These are phyloP conservation scores for Elsinoe fawcettii DNA, from an alignment of 2,329 filamentous ascomycete species.

Conservation along the genomic window DNA sequence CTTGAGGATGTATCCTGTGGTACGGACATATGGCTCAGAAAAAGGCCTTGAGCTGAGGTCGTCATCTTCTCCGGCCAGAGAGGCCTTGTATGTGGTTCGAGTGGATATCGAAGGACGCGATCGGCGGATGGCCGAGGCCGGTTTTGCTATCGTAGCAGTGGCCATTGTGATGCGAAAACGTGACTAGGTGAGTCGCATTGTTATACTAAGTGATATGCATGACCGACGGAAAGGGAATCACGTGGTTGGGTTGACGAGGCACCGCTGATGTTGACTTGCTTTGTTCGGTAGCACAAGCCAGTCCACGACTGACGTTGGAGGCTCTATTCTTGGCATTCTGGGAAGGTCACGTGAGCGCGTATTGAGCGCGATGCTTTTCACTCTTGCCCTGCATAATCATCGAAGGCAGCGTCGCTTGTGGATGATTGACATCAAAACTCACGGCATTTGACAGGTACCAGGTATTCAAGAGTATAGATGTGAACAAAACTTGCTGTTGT, in stretches of 20 bases:
- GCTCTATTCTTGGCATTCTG: neutral
- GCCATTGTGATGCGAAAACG: slow-evolving; percentile 24
- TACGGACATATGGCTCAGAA: slow-evolving; percentile 49
- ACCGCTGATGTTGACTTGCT: neutral
- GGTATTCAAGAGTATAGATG: neutral
- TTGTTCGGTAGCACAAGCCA: neutral
- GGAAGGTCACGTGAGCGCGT: slow-evolving; percentile 3
- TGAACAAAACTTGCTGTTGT: neutral
- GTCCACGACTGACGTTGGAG: slow-evolving; percentile 3
- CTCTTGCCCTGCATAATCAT: slow-evolving; percentile 8
- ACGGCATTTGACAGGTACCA: neutral
- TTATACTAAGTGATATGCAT: neutral
- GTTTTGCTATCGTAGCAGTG: slow-evolving; percentile 27
- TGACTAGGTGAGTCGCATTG: slow-evolving; percentile 2
- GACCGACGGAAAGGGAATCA: neutral
- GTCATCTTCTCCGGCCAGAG: slow-evolving; percentile 23
- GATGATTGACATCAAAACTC: neutral
- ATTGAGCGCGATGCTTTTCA: slow-evolving; percentile 1
- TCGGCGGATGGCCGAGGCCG: slow-evolving; percentile 37
- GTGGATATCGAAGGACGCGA: slow-evolving; percentile 30
- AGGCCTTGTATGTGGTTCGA: slow-evolving; percentile 24
- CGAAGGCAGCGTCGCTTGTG: neutral
- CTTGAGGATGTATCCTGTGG: slow-evolving; percentile 68
- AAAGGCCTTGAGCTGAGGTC: slow-evolving; percentile 18
- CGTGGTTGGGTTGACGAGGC: neutral